Evolutionary conservation across 148 eudicot species (phyloP), one percentile per base, ranked within the genome.

Genomic region (Diospyros kaki): DNA sequence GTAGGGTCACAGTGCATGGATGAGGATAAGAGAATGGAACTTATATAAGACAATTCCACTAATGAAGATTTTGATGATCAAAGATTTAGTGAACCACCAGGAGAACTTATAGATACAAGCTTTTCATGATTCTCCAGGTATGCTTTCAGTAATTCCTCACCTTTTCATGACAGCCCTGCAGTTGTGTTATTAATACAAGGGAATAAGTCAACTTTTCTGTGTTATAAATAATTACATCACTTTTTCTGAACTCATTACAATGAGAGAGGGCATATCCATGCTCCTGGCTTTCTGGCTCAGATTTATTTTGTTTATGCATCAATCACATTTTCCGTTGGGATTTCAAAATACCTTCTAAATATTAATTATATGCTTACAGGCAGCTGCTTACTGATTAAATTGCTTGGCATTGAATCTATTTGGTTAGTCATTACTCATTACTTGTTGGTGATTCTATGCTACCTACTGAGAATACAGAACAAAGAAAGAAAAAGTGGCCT

Each of bases 1-100:
- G 87, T 74, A 61, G 89, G 81, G 72, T 84, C 91, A 11, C 69
- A 80, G 43, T 74, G 83, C 55, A 59, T 42, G 28, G 84, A 85
- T 69, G 84, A 86, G 51, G 88, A 83, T 51, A 80, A 79, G 54
- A 59, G 78, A 78, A 68, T 71, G 67, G 85, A 83, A 45, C 68
- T 60, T 62, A 40, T 73, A 65, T 50, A 76, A 71, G 89, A 86
- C 60, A 85, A 85, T 76, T 80, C 96, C 18, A 81, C 83, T 5
- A 78, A 77, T 75, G 89, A 89, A 73, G 86, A 79, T 71, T 80
- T 87, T 86, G 87, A 71, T 64, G 88, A 80, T 75, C 84, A 76
- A n/a, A 65, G 82, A 43, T 85, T 83, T 80, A 82, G 83, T 74
- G 81, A 83, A 76, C 83, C 83, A 60, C 84, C 48, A 43, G 78